Percentiles rank a stretch among this genome's conserved stretches.
Conservation (phyloP, 208 protist species). For the Crithidia fasciculata region DNA sequence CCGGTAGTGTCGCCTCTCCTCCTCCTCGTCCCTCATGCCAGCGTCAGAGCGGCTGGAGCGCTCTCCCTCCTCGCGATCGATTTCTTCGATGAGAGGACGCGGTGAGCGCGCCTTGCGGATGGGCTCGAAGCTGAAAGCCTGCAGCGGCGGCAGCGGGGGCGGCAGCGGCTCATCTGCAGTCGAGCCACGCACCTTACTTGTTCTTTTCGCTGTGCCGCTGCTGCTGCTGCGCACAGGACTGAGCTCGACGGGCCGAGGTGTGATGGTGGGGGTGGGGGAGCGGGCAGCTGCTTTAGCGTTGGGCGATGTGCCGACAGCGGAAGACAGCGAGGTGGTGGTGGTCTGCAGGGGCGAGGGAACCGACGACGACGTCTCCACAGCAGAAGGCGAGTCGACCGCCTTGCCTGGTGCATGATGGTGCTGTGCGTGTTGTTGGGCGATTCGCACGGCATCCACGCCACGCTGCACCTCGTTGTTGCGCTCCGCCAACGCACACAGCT, state of each 20-base stretch:
- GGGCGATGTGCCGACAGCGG: not conserved
- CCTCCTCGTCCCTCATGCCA: not conserved
- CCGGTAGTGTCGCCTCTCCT: not conserved
- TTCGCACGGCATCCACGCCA: conserved; percentile 34
- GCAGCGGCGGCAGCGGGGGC: conserved; percentile 11
- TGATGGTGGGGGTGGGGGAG: not conserved
- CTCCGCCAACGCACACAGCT: conserved; percentile 71
- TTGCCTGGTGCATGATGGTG: too few species aligned
- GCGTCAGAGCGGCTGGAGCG: not conserved
- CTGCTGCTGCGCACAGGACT: not conserved
- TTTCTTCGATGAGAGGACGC: conserved; percentile 15
- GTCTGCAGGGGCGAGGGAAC: not conserved
- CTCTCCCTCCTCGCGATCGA: conserved; percentile 4
- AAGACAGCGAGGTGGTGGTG: not conserved
- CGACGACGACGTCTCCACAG: not conserved
- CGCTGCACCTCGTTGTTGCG: conserved; percentile 46
- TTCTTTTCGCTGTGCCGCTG: too few species aligned
- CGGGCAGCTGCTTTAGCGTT: not conserved
- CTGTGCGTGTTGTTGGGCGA: conserved; percentile 15
- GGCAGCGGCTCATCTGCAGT: conserved; percentile 7
- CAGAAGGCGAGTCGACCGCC: not conserved
- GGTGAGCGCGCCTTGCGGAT: not conserved
- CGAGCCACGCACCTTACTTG: not conserved
- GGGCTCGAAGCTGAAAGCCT: conserved; percentile 4
- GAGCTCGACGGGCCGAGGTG: not conserved